phyloP scores from a whole-genome alignment of 1,284 basidiomycete genomes.

The Ceratobasidium sp. region DNA sequence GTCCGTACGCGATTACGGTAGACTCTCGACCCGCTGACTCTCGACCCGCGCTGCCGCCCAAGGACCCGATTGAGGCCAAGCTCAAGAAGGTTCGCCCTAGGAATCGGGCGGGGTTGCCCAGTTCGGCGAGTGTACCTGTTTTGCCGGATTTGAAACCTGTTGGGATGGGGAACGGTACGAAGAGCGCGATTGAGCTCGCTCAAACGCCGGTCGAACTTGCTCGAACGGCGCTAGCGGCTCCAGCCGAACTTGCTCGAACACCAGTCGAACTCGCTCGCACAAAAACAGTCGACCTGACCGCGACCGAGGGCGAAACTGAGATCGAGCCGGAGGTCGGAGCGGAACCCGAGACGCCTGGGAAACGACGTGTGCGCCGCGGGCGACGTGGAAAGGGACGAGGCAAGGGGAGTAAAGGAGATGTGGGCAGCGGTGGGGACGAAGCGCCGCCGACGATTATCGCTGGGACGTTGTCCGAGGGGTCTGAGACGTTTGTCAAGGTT shows the following conservation, averaged over 20 bases:
- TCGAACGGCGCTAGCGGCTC: no score
- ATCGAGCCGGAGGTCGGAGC: slow-evolving; percentile 61
- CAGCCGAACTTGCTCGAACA: no score
- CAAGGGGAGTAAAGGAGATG: slow-evolving; percentile 61
- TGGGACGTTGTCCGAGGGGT: not conserved
- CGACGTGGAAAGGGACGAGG: slow-evolving; percentile 60
- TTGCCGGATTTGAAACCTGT: slow-evolving; percentile 13
- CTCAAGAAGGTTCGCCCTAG: slow-evolving; percentile 12
- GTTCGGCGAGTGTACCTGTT: slow-evolving; percentile 14
- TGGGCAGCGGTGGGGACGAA: slow-evolving; percentile 29
- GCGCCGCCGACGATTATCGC: not conserved
- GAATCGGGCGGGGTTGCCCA: not conserved
- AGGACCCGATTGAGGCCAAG: slow-evolving; percentile 3
- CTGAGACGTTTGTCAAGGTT: slow-evolving; percentile 34
- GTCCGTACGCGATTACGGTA: slow-evolving; percentile 21
- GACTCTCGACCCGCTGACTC: slow-evolving; percentile 10
- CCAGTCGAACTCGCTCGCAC: no score
- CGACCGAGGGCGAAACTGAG: slow-evolving; percentile 53
- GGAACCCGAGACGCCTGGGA: slow-evolving; percentile 59
- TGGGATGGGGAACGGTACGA: not conserved
- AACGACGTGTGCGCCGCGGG: slow-evolving; percentile 60
- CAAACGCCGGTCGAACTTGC: no score
- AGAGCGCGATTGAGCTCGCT: slow-evolving; percentile 20
- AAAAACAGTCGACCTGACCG: not conserved
- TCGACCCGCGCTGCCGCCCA: not conserved